These are phyloP conservation scores for Luzula sylvatica DNA, from an alignment of 176 grass and related monocot species.

Conservation along the genomic window DNA sequence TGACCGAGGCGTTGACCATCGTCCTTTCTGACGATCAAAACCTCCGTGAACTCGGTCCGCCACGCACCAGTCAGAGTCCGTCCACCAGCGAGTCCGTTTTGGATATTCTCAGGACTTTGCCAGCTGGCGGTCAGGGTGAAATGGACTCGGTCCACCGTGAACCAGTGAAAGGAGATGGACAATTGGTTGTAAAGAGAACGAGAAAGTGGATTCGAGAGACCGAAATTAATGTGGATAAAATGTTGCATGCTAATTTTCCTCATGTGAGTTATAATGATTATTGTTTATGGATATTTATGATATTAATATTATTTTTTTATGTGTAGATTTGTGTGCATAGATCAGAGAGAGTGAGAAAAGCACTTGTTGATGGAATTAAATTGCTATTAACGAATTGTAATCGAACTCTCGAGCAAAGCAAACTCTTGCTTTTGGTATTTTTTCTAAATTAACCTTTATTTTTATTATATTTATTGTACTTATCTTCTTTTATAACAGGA, in stretches of 20 bases:
- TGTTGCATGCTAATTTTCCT: conserved; percentile 63
- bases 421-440: conserved; percentile 69
- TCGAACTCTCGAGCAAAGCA: conserved; percentile 52
- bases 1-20: conserved; percentile 72
- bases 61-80: conserved; percentile 5
- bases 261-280: conserved; percentile 52
- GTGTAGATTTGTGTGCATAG: conserved; percentile 70
- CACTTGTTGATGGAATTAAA: conserved; percentile 48
- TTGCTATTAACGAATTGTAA: conserved; percentile 60
- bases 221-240: conserved; percentile 71
- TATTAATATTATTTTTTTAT: conserved; percentile 8
- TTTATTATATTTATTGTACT: conserved; percentile 26
- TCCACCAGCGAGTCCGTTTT: conserved; percentile 65
- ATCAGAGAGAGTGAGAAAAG: conserved; percentile 82
- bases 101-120: conserved; percentile 67
- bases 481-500: conserved; percentile 50
- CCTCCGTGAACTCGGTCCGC: conserved; percentile 22
- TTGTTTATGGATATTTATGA: too few species aligned
- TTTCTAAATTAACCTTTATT: not conserved
- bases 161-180: not conserved
- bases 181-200: conserved; percentile 43
- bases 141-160: too few species aligned
- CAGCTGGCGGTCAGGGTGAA: conserved; percentile 23
- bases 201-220: conserved; percentile 80
- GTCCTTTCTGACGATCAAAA: conserved; percentile 81